phyloP scores from a whole-genome alignment of 768 basidiomycete species.

The Lactifluus echinatus region DNA sequence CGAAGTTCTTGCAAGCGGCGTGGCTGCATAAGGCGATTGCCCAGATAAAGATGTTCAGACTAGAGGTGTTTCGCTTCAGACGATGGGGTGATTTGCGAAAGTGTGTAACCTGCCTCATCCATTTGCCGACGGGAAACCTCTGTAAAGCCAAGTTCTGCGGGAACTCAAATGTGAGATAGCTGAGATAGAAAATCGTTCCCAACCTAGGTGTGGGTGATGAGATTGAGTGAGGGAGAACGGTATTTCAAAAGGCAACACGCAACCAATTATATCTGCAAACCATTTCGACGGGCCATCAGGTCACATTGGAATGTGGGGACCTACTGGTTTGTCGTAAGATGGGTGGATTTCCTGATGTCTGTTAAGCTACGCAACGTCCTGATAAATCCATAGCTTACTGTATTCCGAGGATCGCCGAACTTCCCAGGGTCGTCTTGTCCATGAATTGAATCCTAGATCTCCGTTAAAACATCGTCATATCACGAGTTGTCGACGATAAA shows the following conservation, averaged over 20 bases:
- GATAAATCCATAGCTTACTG: slow-evolving; percentile 31
- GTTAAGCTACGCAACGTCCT: neutral
- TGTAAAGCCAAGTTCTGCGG: slow-evolving; percentile 68
- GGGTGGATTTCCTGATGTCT: slow-evolving; percentile 41
- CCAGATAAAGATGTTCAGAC: slow-evolving; percentile 63
- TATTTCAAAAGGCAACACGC: neutral
- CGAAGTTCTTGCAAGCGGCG: slow-evolving; percentile 65
- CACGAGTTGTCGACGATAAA: neutral
- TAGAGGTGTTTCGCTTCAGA: slow-evolving; percentile 22
- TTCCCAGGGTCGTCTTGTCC: slow-evolving; percentile 68
- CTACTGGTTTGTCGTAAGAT: slow-evolving; percentile 59
- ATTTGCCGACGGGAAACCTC: slow-evolving; percentile 67
- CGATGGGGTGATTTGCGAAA: neutral
- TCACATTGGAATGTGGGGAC: slow-evolving; percentile 17
- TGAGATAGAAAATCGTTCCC: slow-evolving; percentile 66
- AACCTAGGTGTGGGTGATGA: slow-evolving; percentile 46
- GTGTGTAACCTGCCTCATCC: slow-evolving; percentile 52
- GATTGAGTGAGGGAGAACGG: neutral
- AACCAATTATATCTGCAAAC: slow-evolving; percentile 58
- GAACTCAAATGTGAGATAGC: slow-evolving; percentile 63
- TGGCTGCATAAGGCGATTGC: slow-evolving; percentile 49
- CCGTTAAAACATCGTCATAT: slow-evolving; percentile 6
- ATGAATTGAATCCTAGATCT: slow-evolving; percentile 58
- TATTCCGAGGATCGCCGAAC: slow-evolving; percentile 62
- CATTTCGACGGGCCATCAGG: neutral